Conservation (phyloP, 345 rosid genomes). For the Pseudoturritis turrita region DNA sequence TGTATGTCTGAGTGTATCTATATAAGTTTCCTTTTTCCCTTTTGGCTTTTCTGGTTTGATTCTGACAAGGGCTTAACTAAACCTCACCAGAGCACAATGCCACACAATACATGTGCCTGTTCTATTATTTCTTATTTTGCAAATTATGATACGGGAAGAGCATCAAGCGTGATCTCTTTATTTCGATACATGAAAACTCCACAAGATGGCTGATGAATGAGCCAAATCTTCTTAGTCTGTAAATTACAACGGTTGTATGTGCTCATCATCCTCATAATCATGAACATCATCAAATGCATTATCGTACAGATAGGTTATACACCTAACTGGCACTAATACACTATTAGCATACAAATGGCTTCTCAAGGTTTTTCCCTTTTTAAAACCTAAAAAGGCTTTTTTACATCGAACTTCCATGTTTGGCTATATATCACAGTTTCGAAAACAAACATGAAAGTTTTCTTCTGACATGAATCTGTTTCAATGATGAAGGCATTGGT, state of each 20-base stretch:
- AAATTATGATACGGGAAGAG: not conserved
- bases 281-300: not conserved
- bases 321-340: not conserved
- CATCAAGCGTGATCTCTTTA: not conserved
- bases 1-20: not conserved
- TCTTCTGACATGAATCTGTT: not conserved
- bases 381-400: not conserved
- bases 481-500: not conserved
- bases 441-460: conserved; percentile 18
- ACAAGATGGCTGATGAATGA: not conserved
- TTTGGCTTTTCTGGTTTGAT: not conserved
- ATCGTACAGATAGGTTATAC: conserved; percentile 3
- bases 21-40: not conserved
- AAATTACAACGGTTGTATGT: not conserved
- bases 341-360: conserved; percentile 14
- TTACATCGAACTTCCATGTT: conserved; percentile 6
- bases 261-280: no score
- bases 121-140: not conserved
- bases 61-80: not conserved
- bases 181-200: not conserved
- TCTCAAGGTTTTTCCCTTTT: not conserved
- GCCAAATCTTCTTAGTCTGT: not conserved
- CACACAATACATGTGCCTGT: not conserved
- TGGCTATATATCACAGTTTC: conserved; percentile 21
- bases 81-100: not conserved